These are phyloP conservation scores for Metschnikowia proteae DNA, from an alignment of 805 yeast genomes.

Conservation along the genomic window DNA sequence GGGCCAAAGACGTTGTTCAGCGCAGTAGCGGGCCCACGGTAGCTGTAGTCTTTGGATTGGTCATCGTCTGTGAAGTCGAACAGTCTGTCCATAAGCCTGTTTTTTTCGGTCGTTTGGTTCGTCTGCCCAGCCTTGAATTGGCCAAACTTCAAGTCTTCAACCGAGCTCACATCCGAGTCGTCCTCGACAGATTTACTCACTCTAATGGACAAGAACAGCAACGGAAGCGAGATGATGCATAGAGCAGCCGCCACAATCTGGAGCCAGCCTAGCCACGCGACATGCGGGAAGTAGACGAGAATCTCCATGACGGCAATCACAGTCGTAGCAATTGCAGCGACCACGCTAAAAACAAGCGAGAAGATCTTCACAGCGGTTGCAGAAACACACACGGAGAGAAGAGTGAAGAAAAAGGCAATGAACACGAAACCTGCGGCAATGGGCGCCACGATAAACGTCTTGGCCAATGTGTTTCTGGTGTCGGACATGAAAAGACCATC, in stretches of 20 bases:
- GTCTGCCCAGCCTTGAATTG: constrained; percentile 3
- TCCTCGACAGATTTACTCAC: constrained; percentile 23
- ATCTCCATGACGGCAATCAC: constrained; percentile 53
- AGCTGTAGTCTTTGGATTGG: constrained; percentile 10
- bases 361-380: constrained; percentile 27
- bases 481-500: constrained; percentile 48
- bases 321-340: constrained; percentile 54
- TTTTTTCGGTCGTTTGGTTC: neutral
- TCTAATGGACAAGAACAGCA: constrained; percentile 36
- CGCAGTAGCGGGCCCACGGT: constrained; percentile 9
- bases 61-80: constrained; percentile 7
- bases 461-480: constrained; percentile 51
- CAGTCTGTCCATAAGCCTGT: constrained; percentile 1
- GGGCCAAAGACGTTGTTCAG: constrained; percentile 2
- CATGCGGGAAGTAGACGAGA: constrained; percentile 59
- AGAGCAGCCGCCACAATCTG: constrained; percentile 63
- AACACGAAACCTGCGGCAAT: constrained; percentile 64
- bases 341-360: constrained; percentile 41
- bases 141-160: constrained; percentile 18
- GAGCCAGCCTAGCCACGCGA: constrained; percentile 72
- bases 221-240: constrained; percentile 48
- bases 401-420: constrained; percentile 24
- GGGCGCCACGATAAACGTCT: constrained; percentile 58
- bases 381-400: constrained; percentile 24
- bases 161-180: constrained; percentile 17